phyloP scores from a whole-genome alignment of 768 basidiomycete genomes.

The Crassisporium funariophilum region DNA sequence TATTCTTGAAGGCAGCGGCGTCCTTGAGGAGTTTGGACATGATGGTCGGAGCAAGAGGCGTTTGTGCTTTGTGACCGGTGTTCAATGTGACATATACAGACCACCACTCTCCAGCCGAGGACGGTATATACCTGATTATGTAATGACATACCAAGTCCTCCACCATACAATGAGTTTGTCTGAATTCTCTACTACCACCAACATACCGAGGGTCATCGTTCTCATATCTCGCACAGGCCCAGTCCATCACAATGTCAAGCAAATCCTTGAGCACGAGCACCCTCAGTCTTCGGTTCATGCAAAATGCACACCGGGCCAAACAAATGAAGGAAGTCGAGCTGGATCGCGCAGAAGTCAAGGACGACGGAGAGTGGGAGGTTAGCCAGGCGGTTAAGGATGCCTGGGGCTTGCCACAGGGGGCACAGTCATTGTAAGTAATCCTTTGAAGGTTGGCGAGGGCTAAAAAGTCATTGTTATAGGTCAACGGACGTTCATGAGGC shows the following conservation, averaged over 20 bases:
- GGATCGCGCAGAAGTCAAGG: slow-evolving; percentile 56
- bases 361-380: slow-evolving; percentile 70
- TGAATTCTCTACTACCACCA: too few species aligned
- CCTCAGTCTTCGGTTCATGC: slow-evolving; percentile 71
- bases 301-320: slow-evolving; percentile 63
- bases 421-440: slow-evolving; percentile 10
- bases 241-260: slow-evolving; percentile 36
- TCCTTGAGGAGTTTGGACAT: slow-evolving; percentile 77
- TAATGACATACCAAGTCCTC: too few species aligned
- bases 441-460: background rate
- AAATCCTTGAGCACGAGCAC: slow-evolving; percentile 67
- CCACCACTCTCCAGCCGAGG: too few species aligned
- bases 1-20: slow-evolving; percentile 67
- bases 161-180: too few species aligned
- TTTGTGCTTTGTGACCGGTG: background rate
- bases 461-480: slow-evolving; percentile 14
- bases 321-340: slow-evolving; percentile 49
- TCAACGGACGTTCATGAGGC: slow-evolving; percentile 50
- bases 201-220: too few species aligned
- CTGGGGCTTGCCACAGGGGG: slow-evolving; percentile 40
- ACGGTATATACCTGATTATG: too few species aligned
- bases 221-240: too few species aligned
- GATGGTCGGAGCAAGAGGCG: slow-evolving; percentile 16
- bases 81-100: too few species aligned
- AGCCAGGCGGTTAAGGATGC: slow-evolving; percentile 52